These are phyloP conservation scores for Penicillium hordei DNA, from an alignment of 2,329 filamentous ascomycete species.

Conservation along the genomic window DNA sequence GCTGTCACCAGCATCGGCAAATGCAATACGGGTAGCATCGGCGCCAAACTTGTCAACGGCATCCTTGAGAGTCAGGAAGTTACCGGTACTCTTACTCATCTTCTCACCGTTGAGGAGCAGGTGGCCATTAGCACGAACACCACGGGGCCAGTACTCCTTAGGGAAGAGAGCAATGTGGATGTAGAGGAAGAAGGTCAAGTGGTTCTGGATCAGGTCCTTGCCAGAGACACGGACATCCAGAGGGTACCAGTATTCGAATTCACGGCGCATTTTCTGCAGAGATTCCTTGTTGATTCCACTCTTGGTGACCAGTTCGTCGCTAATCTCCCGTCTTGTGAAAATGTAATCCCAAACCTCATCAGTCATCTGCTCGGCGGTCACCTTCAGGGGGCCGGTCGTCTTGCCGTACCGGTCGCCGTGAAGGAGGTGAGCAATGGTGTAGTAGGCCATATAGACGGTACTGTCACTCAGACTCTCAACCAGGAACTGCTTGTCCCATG, in stretches of 20 bases:
- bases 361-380: slow-evolving; percentile 82
- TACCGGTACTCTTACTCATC: slow-evolving; percentile 97
- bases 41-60: slow-evolving; percentile 90
- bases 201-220: slow-evolving; percentile 91
- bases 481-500: slow-evolving; percentile 87
- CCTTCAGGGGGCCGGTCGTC: slow-evolving; percentile 64
- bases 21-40: slow-evolving; percentile 84
- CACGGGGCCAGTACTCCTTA: slow-evolving; percentile 81
- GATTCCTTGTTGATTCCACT: slow-evolving; percentile 72
- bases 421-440: slow-evolving; percentile 62
- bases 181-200: slow-evolving; percentile 94
- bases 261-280: slow-evolving; percentile 77
- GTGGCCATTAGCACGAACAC: slow-evolving; percentile 87
- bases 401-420: slow-evolving; percentile 86
- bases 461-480: slow-evolving; percentile 91
- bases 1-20: slow-evolving; percentile 91
- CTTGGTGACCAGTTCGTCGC: slow-evolving; percentile 62
- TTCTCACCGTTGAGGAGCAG: slow-evolving; percentile 94
- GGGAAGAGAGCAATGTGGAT: slow-evolving; percentile 88
- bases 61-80: slow-evolving; percentile 89
- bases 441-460: slow-evolving; percentile 76
- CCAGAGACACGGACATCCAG: slow-evolving; percentile 84
- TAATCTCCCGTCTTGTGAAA: slow-evolving; percentile 73
- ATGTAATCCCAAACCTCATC: slow-evolving; percentile 97
- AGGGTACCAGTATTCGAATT: slow-evolving; percentile 97